Evolutionary conservation across 2,329 filamentous ascomycete genomes (phyloP).

Genomic region (Leptoxyphium fumago): DNA sequence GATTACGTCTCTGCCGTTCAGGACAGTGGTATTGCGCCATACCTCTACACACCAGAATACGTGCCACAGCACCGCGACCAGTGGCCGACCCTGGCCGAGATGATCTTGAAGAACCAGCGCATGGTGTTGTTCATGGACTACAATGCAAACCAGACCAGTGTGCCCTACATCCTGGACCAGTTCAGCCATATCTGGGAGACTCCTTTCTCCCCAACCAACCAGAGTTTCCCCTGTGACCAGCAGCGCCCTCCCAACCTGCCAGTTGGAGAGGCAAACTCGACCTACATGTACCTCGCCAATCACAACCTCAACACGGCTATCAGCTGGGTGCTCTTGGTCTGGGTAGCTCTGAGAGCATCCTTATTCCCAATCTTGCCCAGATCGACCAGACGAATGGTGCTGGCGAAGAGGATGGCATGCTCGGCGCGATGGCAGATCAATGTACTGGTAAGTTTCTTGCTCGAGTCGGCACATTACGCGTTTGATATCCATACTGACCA

Average conservation of each 20-base stretch:
- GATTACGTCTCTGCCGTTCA: slow-evolving; percentile 56
- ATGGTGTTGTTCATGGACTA: slow-evolving; percentile 78
- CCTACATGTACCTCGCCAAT: slow-evolving; percentile 68
- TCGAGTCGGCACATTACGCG: neutral
- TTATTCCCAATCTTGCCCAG: slow-evolving; percentile 57
- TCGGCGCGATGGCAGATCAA: slow-evolving; percentile 48
- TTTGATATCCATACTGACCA: neutral
- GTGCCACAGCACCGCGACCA: slow-evolving; percentile 56
- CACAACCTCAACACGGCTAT: slow-evolving; percentile 81
- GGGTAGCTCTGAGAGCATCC: slow-evolving; percentile 23
- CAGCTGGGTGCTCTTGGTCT: slow-evolving; percentile 28
- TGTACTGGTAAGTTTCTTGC: slow-evolving; percentile 36
- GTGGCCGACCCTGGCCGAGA: slow-evolving; percentile 69
- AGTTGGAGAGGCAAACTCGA: slow-evolving; percentile 34
- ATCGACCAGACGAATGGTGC: slow-evolving; percentile 60
- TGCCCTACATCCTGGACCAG: slow-evolving; percentile 76
- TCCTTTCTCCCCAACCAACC: slow-evolving; percentile 59
- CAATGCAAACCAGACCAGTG: slow-evolving; percentile 58
- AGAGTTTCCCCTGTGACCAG: slow-evolving; percentile 60
- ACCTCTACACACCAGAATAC: slow-evolving; percentile 58
- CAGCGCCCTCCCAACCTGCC: slow-evolving; percentile 59
- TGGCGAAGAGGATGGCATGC: slow-evolving; percentile 44
- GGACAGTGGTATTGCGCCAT: slow-evolving; percentile 54
- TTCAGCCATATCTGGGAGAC: slow-evolving; percentile 87
- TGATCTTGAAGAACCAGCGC: slow-evolving; percentile 53